Percentiles rank a stretch among this genome's conserved stretches.
Conservation (phyloP, 2,329 filamentous ascomycete species). For the Trichoderma afroharzianum region DNA sequence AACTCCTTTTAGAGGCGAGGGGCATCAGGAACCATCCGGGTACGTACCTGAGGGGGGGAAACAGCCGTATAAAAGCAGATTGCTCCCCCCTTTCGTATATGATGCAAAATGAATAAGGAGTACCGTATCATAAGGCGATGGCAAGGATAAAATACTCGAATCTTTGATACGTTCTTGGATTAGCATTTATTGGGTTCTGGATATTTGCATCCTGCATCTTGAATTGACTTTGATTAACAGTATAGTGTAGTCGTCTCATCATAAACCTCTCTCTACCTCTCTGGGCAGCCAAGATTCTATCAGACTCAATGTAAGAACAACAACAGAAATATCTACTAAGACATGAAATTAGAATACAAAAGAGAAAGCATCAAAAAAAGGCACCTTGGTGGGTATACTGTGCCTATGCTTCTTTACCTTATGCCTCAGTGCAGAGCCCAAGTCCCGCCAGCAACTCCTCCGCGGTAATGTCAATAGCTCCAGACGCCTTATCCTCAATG, state of each 20-base stretch:
- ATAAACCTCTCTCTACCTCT: neutral
- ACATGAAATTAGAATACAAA: neutral
- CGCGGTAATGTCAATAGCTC: constrained; percentile 49
- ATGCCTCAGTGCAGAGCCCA: constrained; percentile 22
- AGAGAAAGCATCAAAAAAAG: neutral
- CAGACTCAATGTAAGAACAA: neutral
- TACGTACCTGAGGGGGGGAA: neutral
- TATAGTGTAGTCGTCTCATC: neutral
- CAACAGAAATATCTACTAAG: neutral
- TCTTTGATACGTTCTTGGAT: neutral
- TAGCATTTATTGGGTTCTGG: neutral
- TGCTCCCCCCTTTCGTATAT: neutral
- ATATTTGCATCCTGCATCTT: neutral
- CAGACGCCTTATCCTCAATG: constrained; percentile 49
- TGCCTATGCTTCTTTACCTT: neutral
- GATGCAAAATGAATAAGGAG: neutral
- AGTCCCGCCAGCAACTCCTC: constrained; percentile 45
- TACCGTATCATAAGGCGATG: neutral
- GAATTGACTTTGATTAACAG: neutral
- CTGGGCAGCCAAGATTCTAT: neutral
- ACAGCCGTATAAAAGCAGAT: neutral
- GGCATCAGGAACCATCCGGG: neutral
- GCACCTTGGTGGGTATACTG: neutral
- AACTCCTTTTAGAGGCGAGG: neutral
- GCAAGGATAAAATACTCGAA: neutral